Evolutionary conservation across 2,329 filamentous ascomycete genomes (phyloP), one percentile per base, ranked within the genome.

Genomic region (Stachybotrys chartarum): DNA sequence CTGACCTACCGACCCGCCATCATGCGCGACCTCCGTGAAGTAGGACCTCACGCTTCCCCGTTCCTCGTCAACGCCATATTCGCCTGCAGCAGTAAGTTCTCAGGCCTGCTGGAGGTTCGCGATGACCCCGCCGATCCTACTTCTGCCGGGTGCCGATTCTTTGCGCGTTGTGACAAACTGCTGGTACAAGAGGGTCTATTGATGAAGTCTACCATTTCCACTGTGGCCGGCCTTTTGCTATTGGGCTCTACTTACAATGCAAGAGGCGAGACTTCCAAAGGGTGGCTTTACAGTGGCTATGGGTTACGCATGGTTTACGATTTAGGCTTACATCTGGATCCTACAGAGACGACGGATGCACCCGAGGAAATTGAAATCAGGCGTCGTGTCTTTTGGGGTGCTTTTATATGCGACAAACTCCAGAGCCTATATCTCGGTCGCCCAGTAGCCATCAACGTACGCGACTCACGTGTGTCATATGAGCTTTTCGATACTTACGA

Each of bases 221-320:
- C 63, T n/a, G 55, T 66, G 6, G 55, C 60, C 10, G 66, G 59
- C 0, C 57, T 68, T 5, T 57, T 69, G 2, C 51, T 68, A 16
- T 55, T 67, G 6, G 66, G 67, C 1, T 62, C 62, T 3, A 66
- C 62, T 7, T 63, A 59, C 52, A 61, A 62, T 30, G 59, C 67
- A 12, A 51, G 56, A 7, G 65, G 66, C 5, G 53, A 58, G 39
- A 61, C 61, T 3, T 64, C 63, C n/a, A 67, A 66, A 54, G 71
- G 69, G 0, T 75, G 73, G 73, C 60, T 74, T 2, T 71, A 70
- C 56, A 70, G 68, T 3, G 73, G 73, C 2, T 71, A 71, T 55
- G 73, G 71, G 0, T 60, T 72, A 45, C 65, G 73, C 1, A 74
- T 76, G 72, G 64, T 73, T 6, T 70, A 70, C 54, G 72, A 75